Evolutionary conservation across 768 basidiomycete species (phyloP), one percentile per base, ranked within the genome.

Genomic region (Rhodotorula taiwanensis): DNA sequence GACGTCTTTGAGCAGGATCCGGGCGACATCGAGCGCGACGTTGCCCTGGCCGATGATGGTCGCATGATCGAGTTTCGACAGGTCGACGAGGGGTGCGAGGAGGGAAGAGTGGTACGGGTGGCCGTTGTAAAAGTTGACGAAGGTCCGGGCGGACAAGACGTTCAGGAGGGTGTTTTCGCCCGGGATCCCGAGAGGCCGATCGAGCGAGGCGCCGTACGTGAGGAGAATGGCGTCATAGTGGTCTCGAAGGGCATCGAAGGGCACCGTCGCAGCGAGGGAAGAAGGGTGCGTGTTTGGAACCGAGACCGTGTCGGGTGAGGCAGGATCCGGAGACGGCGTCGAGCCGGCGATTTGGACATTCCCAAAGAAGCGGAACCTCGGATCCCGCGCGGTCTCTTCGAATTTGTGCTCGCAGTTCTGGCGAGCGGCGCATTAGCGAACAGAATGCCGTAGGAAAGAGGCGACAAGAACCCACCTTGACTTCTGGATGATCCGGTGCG

Each of bases 391-490:
- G 2, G 85, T 81, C 31, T 80, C 78, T 72, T 94, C 89, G 70
- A 99, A 98, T 79, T 94, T 97, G 77, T 94, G 84, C 28, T 87
- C 90, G 77, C 92, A 95, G 76, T 98, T 98, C 93, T 97, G 66
- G 8, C 31, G 50, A 11, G 33, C 20, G 21, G 5, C 23, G 48
- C 8, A 9, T 53, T 20, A 43, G 31, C 31, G 4, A 15, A 28
- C 59, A 20, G n/a, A n/a, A n/a, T n/a, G n/a, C n/a, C n/a, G n/a
- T n/a, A n/a, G n/a, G n/a, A n/a, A n/a, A n/a, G n/a, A 25, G 30
- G 13, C 25, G 36, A 33, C 8, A 27, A 36, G 51, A 39, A 21
- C 77, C 47, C 70, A 83, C 94, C 83, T 97, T 99, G 76, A 98
- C 93, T 78, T 97, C 94, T 15, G 95, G 91, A 76, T 98, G 94